Evolutionary conservation across 1,139 yeast species (phyloP), one percentile per base, ranked within the genome.

Genomic region (Suhomyces bokatorum): DNA sequence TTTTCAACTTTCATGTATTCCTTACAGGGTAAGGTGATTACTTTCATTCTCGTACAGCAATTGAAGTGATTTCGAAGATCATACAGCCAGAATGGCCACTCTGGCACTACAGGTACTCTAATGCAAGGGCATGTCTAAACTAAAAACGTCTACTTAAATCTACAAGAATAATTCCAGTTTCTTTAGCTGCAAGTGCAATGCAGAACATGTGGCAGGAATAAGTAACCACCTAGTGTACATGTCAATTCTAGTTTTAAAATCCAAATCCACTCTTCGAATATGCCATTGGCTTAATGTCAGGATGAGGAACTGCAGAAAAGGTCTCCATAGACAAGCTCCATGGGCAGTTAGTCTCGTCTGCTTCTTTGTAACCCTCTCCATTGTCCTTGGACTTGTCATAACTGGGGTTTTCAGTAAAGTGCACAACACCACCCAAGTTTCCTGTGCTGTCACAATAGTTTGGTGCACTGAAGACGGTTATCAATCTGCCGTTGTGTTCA

Each of bases 401-500:
- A 5, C 51, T 42, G 1, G 45, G 22, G 54, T 73, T 73, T 41
- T 69, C 76, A 2, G 68, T 64, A 47, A 84, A 67, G 57, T 88
- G 85, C 44, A 91, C 83, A 46, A 87, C 87, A 10, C 96, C 99
- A 43, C 98, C 99, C 53, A 79, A 66, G 64, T 93, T 93, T 13
- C 96, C 96, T 45, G 89, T 90, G 14, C 85, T 73, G 60, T 95
- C 99, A 68, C 98, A 91, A 66, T 93, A 93, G 65, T 95, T 91
- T 33, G 99, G 99, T 0, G 99, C 99, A 65, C 95, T 85, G 66
- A 93, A 93, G 17, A 93, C 96, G 0, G 99, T 93, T 46, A 90
- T 81, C 43, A 93, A 78, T 56, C 83, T 77, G 9, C 95, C 96
- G 48, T 85, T 77, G 60, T 93, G 99, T 61, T 93, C 98, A 42